phyloP scores from a whole-genome alignment of 441 rosid species.

The Pelargonium myrrhifolium region DNA sequence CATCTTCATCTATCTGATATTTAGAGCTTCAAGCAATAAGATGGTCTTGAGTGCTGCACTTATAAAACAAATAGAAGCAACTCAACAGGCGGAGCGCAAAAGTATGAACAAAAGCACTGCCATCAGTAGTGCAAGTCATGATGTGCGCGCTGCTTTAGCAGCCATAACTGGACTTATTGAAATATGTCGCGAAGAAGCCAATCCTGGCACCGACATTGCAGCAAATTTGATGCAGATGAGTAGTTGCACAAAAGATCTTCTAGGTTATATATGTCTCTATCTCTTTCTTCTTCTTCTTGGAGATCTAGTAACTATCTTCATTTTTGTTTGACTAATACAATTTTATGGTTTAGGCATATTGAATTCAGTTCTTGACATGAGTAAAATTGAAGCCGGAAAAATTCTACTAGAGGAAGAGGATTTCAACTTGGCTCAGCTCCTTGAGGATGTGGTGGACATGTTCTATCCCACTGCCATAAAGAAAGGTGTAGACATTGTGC shows the following conservation, averaged over 20 bases:
- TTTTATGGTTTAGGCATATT: constrained; percentile 32
- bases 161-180: constrained; percentile 33
- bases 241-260: constrained; percentile 32
- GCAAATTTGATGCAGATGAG: constrained; percentile 32
- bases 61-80: constrained; percentile 48
- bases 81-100: constrained; percentile 57
- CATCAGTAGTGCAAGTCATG: constrained; percentile 43
- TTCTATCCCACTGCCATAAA: constrained; percentile 35
- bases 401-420: constrained; percentile 41
- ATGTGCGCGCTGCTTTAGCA: constrained; percentile 34
- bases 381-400: constrained; percentile 51
- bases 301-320: neutral
- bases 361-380: constrained; percentile 41
- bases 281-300: no score
- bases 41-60: constrained; percentile 39
- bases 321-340: neutral
- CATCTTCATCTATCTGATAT: constrained; percentile 25
- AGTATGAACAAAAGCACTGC: constrained; percentile 53
- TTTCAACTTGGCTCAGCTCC: constrained; percentile 44
- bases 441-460: constrained; percentile 44
- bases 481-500: constrained; percentile 41
- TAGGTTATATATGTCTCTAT: no score
- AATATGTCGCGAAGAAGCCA: constrained; percentile 25
- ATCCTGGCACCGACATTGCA: constrained; percentile 27
- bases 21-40: constrained; percentile 36